Evolutionary conservation across 2,329 filamentous ascomycete species (phyloP), one percentile per base, ranked within the genome.

Genomic region (Cadophora malorum): DNA sequence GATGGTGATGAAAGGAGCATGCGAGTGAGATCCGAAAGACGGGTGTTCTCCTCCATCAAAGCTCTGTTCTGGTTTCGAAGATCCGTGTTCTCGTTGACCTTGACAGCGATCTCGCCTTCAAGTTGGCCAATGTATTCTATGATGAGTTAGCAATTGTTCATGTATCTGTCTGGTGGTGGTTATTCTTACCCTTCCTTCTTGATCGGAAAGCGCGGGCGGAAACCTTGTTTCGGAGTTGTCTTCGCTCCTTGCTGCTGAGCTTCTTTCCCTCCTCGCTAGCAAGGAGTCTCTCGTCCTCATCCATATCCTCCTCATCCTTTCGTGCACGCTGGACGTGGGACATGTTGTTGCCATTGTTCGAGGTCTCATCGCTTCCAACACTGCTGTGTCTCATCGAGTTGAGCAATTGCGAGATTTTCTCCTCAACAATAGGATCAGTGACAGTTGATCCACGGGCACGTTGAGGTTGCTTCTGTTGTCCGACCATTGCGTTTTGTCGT

Each of bases 181-280:
- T 21, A 1, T 72, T 77, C 86, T 85, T 89, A 97, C 95, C 95
- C 86, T 99, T 99, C 85, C 96, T 91, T 75, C 96, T 87, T n/a
- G 94, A 97, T 66, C 96, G 91, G 89, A 99, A 99, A 63, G 95
- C 95, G 74, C 96, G 93, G 70, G 96, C 96, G 52, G 96, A 99
- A 4, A 99, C 96, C 83, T 99, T 99, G 87, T 99, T 99, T 72
- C 96, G 89, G n/a, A 99, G 86, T 81, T 98, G 96, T 73, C 96
- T 90, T 69, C 96, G 90, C 81, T 98, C 94, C 83, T 98, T 98
- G 84, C 93, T 97, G 81, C 90, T 96, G n/a, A 99, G 87, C 84
- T 97, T 97, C 90, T 99, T 99, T 76, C 95, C 96, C 81, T 97
- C 95, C 76, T 99, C 96, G 69, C 94, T 97, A n/a, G 93, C 93